phyloP scores from a whole-genome alignment of 208 protist genomes.

The Naegleria gruberi region DNA sequence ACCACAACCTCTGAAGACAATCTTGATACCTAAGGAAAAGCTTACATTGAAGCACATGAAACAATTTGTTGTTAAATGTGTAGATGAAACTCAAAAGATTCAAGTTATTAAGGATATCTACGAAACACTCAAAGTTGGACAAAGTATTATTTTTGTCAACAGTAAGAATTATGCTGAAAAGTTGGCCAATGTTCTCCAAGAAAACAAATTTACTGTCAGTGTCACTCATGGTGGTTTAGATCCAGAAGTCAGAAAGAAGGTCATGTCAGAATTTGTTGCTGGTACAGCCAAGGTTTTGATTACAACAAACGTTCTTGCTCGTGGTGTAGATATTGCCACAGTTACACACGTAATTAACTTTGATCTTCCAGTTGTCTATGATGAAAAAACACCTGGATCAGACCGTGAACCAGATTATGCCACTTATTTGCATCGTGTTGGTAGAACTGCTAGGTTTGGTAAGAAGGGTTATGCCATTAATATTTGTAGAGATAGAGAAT shows the following conservation, averaged over 20 bases:
- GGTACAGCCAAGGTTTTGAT: constrained; percentile 18
- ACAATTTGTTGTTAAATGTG: not conserved
- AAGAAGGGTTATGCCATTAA: constrained; percentile 15
- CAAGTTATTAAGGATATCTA: not conserved
- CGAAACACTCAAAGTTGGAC: not conserved
- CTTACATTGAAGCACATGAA: not conserved
- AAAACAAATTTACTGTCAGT: not conserved
- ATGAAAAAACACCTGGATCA: not conserved
- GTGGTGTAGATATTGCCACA: constrained; percentile 46
- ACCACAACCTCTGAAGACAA: constrained; percentile 92
- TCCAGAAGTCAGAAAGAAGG: not conserved
- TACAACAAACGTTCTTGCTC: constrained; percentile 18
- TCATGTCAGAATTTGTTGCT: not conserved
- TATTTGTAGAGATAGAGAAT: not conserved
- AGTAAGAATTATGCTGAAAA: not conserved
- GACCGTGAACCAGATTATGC: not conserved
- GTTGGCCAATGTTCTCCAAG: not conserved
- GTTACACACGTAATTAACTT: constrained; percentile 53
- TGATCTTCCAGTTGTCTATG: constrained; percentile 33
- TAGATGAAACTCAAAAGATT: not conserved
- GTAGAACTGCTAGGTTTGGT: constrained; percentile 19
- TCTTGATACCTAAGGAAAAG: constrained; percentile 42
- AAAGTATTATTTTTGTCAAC: constrained; percentile 26
- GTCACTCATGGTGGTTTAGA: not conserved
- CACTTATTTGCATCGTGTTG: constrained; percentile 21